Conservation (phyloP, 257 asterid genomes). For the Solanum chiquidenum region DNA sequence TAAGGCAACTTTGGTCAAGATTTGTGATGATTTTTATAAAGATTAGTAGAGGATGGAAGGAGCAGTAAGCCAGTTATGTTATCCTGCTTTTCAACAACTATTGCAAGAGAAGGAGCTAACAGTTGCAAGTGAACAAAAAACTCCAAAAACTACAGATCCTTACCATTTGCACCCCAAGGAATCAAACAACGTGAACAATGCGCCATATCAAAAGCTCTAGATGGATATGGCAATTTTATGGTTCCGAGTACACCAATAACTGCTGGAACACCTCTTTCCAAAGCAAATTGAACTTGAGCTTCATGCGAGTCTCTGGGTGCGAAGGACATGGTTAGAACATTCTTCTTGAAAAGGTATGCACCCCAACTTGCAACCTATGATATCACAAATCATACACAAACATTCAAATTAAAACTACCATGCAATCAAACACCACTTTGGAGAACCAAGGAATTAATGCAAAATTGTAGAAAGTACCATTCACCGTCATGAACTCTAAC, state of each 20-base stretch:
- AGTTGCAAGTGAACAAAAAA: not conserved
- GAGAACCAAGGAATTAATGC: not conserved
- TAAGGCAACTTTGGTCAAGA: not conserved
- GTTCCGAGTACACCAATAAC: conserved; percentile 36
- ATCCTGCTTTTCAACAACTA: not conserved
- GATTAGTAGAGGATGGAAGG: not conserved
- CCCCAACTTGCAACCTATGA: conserved; percentile 40
- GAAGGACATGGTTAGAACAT: conserved; percentile 39
- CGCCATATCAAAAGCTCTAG: conserved; percentile 39
- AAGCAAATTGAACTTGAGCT: conserved; percentile 37
- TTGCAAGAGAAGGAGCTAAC: not conserved
- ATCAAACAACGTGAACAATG: conserved; percentile 40
- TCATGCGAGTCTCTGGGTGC: conserved; percentile 37
- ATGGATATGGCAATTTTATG: conserved; percentile 29
- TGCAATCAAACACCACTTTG: not conserved
- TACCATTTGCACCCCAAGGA: conserved; percentile 33
- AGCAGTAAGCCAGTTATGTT: not conserved
- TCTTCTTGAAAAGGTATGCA: conserved; percentile 32
- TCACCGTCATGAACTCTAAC: not conserved
- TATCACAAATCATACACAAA: not conserved
- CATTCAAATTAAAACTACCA: not conserved
- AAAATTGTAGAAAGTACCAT: not conserved
- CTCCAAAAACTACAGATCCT: not conserved
- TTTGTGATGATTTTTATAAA: not conserved
- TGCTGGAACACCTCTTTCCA: conserved; percentile 41